Conservation (phyloP, 1,139 yeast species). For the Pichia cactophila region DNA sequence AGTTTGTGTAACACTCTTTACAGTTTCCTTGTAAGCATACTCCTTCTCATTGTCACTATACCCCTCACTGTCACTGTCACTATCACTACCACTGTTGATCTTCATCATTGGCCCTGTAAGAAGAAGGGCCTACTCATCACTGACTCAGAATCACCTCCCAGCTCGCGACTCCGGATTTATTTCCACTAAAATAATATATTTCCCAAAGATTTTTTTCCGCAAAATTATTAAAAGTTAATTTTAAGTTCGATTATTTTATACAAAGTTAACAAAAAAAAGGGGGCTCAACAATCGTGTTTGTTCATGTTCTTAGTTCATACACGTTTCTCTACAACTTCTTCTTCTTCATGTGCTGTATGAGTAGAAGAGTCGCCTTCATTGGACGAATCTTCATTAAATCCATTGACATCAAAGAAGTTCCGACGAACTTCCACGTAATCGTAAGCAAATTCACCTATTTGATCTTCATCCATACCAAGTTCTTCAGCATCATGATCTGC, state of each 20-base stretch:
- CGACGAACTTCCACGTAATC: conserved; percentile 96
- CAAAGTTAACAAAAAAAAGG: too few relatives aligned
- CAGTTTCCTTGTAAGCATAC: not conserved
- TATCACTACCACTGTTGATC: not conserved
- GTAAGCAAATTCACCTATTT: conserved; percentile 96
- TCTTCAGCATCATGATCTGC: conserved; percentile 82
- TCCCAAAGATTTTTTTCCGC: too few relatives aligned
- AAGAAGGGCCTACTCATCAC: too few relatives aligned
- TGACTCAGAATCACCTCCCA: not conserved
- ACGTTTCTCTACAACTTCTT: not conserved
- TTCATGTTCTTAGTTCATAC: not conserved
- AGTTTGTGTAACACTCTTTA: too few relatives aligned
- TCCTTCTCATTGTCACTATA: not conserved
- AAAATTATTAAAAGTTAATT: too few relatives aligned
- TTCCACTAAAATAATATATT: too few relatives aligned
- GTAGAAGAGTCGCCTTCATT: not conserved
- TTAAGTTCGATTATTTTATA: too few relatives aligned
- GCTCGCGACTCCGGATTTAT: not conserved
- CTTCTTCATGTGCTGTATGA: not conserved
- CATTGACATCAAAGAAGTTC: conserved; percentile 63
- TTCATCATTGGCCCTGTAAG: not conserved
- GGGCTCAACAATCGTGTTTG: too few relatives aligned
- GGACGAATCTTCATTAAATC: conserved; percentile 11
- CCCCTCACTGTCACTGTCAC: not conserved
- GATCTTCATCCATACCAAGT: conserved; percentile 90